Evolutionary conservation across 1,284 basidiomycete species (phyloP).

Genomic region (Irpex rosettiformis): DNA sequence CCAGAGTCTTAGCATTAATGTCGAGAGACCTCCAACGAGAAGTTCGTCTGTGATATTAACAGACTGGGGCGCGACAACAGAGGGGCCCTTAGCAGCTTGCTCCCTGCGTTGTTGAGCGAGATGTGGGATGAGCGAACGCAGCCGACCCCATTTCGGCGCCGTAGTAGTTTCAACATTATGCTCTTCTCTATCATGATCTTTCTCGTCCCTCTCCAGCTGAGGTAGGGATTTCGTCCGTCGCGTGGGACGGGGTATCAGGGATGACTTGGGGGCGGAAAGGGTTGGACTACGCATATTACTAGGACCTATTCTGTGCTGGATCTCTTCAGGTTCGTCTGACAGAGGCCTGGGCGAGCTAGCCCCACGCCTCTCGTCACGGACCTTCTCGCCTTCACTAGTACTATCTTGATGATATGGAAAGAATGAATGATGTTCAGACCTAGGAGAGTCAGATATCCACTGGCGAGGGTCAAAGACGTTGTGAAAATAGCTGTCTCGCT

Average conservation of each 20-base stretch:
- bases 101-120: slow-evolving; percentile 37
- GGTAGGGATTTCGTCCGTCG: slow-evolving; percentile 45
- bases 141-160: slow-evolving; percentile 50
- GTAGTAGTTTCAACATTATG: slow-evolving; percentile 11
- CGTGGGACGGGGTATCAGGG: slow-evolving; percentile 10
- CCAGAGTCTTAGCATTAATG: slow-evolving; percentile 84
- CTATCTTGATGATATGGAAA: background rate
- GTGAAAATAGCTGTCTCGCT: slow-evolving; percentile 44
- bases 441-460: slow-evolving; percentile 57
- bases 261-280: background rate
- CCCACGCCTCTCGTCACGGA: background rate
- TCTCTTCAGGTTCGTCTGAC: slow-evolving; percentile 16
- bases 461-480: slow-evolving; percentile 48
- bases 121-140: slow-evolving; percentile 64
- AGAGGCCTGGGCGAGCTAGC: background rate
- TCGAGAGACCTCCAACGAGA: slow-evolving; percentile 77
- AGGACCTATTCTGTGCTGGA: slow-evolving; percentile 1
- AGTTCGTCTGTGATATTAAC: slow-evolving; percentile 87
- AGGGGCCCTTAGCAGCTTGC: slow-evolving; percentile 30
- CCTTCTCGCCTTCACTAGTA: background rate
- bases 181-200: slow-evolving; percentile 3
- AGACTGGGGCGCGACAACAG: slow-evolving; percentile 44
- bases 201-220: slow-evolving; percentile 27
- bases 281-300: slow-evolving; percentile 11
- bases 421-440: slow-evolving; percentile 38